phyloP scores from a whole-genome alignment of 2,329 filamentous ascomycete genomes.

The Penicillium fuscoglaucum region DNA sequence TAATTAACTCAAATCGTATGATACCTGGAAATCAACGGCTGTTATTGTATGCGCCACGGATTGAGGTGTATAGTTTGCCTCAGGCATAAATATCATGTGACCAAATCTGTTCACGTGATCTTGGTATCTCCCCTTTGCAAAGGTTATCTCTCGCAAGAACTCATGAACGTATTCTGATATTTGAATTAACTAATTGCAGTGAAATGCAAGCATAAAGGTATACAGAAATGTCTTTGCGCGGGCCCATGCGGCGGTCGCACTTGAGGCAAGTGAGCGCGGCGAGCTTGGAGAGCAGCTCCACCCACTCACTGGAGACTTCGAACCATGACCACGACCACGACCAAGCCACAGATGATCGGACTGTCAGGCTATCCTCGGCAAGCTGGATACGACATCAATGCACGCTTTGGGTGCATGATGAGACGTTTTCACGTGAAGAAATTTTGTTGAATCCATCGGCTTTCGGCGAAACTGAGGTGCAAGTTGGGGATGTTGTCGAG shows the following conservation, averaged over 20 bases:
- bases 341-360: constrained; percentile 31
- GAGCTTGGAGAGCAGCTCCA: constrained; percentile 39
- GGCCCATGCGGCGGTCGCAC: constrained; percentile 43
- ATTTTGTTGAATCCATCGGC: constrained; percentile 75
- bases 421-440: constrained; percentile 74
- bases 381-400: constrained; percentile 41
- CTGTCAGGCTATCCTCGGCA: constrained; percentile 26
- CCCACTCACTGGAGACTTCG: constrained; percentile 32
- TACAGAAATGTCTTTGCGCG: constrained; percentile 41
- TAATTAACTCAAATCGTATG: neutral
- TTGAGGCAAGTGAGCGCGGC: constrained; percentile 44
- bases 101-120: neutral
- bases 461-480: constrained; percentile 63
- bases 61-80: neutral
- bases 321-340: constrained; percentile 31
- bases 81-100: neutral
- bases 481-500: constrained; percentile 69
- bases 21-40: neutral
- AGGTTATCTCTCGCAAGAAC: constrained; percentile 1
- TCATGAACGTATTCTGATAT: neutral
- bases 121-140: constrained; percentile 5
- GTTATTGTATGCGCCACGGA: neutral
- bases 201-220: constrained; percentile 23
- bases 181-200: constrained; percentile 8
- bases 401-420: constrained; percentile 64